Percentiles rank a stretch among this genome's conserved stretches.
These are phyloP conservation scores for Lotmaria passim DNA, from an alignment of 208 protist species.

Conservation along the genomic window DNA sequence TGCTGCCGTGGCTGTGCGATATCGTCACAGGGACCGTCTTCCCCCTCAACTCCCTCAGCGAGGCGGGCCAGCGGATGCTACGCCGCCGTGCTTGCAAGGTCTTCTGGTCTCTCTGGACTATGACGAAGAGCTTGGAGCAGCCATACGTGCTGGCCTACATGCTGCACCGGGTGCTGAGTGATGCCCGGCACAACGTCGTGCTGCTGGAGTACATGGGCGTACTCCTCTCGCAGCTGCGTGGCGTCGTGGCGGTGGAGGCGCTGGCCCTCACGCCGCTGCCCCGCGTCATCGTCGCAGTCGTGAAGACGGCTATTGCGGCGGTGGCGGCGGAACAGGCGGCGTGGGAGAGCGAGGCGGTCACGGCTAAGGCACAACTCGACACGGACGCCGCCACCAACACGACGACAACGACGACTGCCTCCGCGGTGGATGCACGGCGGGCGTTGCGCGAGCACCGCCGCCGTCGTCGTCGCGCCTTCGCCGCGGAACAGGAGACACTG, in stretches of 20 bases:
- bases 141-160: conserved; percentile 47
- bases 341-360: conserved; percentile 17
- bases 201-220: conserved; percentile 75
- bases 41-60: conserved; percentile 32
- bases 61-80: conserved; percentile 33
- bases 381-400: no score
- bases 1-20: conserved; percentile 53
- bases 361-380: neutral
- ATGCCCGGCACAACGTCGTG: conserved; percentile 45
- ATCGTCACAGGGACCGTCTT: conserved; percentile 39
- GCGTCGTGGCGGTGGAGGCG: conserved; percentile 35
- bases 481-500: conserved; percentile 22
- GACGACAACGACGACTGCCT: no score
- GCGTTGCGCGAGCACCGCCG: conserved; percentile 11
- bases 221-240: conserved; percentile 59
- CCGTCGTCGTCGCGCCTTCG: conserved; percentile 26
- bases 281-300: conserved; percentile 27
- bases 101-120: conserved; percentile 57
- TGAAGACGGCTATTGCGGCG: conserved; percentile 27
- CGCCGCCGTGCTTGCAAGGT: conserved; percentile 45
- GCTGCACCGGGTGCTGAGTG: conserved; percentile 50
- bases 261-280: conserved; percentile 44
- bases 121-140: conserved; percentile 4
- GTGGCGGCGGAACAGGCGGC: conserved; percentile 18
- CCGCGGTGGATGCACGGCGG: neutral